phyloP scores from a whole-genome alignment of 225 moss, liverwort and hornwort species.

The Asterella californica region DNA sequence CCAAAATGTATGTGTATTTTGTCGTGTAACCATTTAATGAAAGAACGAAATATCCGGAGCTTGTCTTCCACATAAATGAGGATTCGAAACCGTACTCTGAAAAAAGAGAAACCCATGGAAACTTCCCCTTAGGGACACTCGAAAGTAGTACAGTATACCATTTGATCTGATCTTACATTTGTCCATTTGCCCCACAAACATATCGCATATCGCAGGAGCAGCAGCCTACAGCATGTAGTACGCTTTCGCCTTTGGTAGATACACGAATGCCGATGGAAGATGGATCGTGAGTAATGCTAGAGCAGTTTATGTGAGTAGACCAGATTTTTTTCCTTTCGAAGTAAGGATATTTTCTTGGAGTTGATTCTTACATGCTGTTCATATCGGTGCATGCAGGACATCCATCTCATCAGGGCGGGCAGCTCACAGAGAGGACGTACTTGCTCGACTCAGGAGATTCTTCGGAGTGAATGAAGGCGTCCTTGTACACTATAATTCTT shows the following conservation, averaged over 20 bases:
- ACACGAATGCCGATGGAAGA: neutral
- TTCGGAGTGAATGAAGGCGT: slow-evolving; percentile 2
- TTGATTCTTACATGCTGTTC: neutral
- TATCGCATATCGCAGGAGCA: neutral
- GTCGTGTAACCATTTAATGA: too few species aligned
- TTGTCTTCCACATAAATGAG: too few species aligned
- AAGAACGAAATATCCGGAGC: too few species aligned
- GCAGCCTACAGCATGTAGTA: neutral
- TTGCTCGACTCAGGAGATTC: neutral
- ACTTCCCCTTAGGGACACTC: too few species aligned
- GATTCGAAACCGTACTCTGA: too few species aligned
- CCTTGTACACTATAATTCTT: neutral
- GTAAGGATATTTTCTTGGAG: neutral
- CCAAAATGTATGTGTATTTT: too few species aligned
- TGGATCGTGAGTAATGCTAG: neutral
- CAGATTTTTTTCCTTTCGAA: neutral
- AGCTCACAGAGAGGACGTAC: neutral
- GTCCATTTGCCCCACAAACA: too few species aligned
- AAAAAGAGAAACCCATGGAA: too few species aligned
- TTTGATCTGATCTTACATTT: too few species aligned
- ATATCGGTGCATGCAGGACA: neutral
- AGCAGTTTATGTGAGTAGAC: neutral
- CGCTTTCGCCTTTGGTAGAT: neutral
- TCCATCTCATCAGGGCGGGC: neutral
- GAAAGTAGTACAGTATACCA: too few species aligned